Evolutionary conservation across 2,329 filamentous ascomycete species (phyloP), one percentile per base, ranked within the genome.

Genomic region (Huntiella savannae): DNA sequence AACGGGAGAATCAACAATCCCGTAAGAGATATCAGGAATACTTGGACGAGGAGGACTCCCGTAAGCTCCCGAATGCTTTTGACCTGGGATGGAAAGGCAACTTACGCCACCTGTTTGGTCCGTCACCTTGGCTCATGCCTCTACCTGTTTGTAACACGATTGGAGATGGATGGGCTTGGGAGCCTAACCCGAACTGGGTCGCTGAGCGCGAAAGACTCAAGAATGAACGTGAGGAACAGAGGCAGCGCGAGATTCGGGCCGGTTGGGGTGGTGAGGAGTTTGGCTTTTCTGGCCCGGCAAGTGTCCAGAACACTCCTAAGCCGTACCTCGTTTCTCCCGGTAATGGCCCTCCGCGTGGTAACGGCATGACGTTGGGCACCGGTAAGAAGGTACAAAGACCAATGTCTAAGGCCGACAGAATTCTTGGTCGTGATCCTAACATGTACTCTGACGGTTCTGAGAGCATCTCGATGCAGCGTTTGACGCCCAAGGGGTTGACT

Each of bases 91-190:
- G 79, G 71, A 76, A 72, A 49, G 73, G 71, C 37, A 98, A 98
- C 58, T 60, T 96, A 4, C 58, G 63, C 1, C 83, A 94, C 58
- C 70, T 98, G 2, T 85, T 98, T 53, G 91, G 91, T 0, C 73
- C 75, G 0, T 73, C 66, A 1, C 77, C 77, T 1, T 61, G 73
- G 19, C 66, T 91, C 6, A 96, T 91, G 88, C 63, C 69, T 22
- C 51, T 96, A 1, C 91, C 91, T 0, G 65, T 96, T 40, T 76
- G 73, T 60, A 96, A 82, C 56, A 93, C 86, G 2, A 82, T 76
- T 0, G 88, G 88, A 33, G 84, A 98, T 59, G 91, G 91, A 16
- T 98, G 88, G 88, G 71, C 69, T 39, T 98, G 91, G 91, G 86
- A 95, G 55, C 73, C 87, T 1, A 92, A 77, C 56, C 70, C 74